Base-by-base conservation (phyloP, 192 early-diverging fungal genomes). In the Glomus cerebriforme region DNA sequence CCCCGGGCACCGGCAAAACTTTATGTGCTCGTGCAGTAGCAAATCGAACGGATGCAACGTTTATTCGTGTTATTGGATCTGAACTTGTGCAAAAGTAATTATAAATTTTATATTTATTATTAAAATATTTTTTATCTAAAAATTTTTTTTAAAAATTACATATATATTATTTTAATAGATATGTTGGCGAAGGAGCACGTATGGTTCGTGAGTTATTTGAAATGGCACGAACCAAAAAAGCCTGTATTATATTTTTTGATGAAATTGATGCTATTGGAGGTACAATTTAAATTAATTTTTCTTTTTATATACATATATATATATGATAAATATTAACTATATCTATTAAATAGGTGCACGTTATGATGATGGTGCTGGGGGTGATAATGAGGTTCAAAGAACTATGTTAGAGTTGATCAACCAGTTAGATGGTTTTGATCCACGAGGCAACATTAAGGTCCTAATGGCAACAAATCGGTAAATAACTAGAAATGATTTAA, bases 381-480 rank as follows among this genome's bases (percentile, higher is more conserved):
- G 97, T 60, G 98, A 99, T 86, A 99, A 99, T 81, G 98, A 99
- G 85, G 98, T 99, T 24, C 98, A 99, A 84, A 91, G 98, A 79
- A 99, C 98, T 15, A 99, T 99, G 98, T 87, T 99, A 81, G 98
- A 99, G 88, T 86, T 99, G 64, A 99, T 99, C 80, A 99, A 98
- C 86, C 98, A 99, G 84, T 86, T 99, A 22, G 98, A 99, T 79
- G 98, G 98, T 54, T 99, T 99, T 83, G 98, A 99, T 82, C 95
- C 98, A 32, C 93, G 98, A 78, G 98, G 98, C 59, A 99, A 99
- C 82, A 99, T 99, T 87, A 99, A 99, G 83, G 97, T 99, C 12
- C 87, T 99, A 58, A 99, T 99, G 98, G 98, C 98, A 1, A 99
- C 98, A 7, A 99, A 98, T 86, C 85, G 89, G 88, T 91, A 73